Evolutionary conservation across 2,329 filamentous ascomycete species (phyloP).

Genomic region (Beauveria pseudobassiana): DNA sequence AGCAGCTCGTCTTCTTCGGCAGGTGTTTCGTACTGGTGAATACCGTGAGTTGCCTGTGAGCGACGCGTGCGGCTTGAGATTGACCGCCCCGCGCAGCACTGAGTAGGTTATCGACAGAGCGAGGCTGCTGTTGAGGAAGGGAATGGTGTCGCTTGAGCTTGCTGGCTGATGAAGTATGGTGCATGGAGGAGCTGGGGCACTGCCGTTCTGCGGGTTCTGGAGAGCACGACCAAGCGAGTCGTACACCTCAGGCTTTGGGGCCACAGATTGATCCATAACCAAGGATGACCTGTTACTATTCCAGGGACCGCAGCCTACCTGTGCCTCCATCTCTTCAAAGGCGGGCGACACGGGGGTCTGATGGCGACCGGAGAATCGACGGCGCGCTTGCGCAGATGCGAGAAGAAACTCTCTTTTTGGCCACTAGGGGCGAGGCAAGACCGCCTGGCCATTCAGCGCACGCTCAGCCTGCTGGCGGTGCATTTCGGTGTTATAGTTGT

Average conservation of each 20-base stretch:
- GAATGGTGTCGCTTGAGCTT: conserved; percentile 60
- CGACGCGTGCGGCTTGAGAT: conserved; percentile 75
- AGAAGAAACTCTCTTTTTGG: conserved; percentile 96
- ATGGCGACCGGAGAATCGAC: conserved; percentile 85
- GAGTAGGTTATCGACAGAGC: conserved; percentile 56
- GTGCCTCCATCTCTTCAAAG: conserved; percentile 85
- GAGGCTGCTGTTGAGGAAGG: conserved; percentile 53
- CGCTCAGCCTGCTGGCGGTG: conserved; percentile 88
- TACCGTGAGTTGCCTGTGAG: conserved; percentile 64
- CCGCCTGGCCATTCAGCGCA: conserved; percentile 75
- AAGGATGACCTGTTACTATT: conserved; percentile 78
- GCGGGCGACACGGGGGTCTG: conserved; percentile 71
- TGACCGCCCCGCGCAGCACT: conserved; percentile 48
- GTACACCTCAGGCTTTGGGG: conserved; percentile 46
- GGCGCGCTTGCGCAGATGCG: conserved; percentile 90
- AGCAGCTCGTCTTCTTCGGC: conserved; percentile 95
- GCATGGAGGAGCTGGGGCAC: conserved; percentile 42
- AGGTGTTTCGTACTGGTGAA: conserved; percentile 84
- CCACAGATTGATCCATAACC: conserved; percentile 57
- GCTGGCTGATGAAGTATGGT: conserved; percentile 40
- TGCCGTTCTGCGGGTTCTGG: conserved; percentile 37
- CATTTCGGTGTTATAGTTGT: conserved; percentile 84
- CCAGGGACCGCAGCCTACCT: conserved; percentile 86
- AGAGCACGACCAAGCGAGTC: conserved; percentile 55
- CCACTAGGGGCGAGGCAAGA: conserved; percentile 69